Evolutionary conservation across 768 basidiomycete genomes (phyloP).

Genomic region (Amanita jacksonii): DNA sequence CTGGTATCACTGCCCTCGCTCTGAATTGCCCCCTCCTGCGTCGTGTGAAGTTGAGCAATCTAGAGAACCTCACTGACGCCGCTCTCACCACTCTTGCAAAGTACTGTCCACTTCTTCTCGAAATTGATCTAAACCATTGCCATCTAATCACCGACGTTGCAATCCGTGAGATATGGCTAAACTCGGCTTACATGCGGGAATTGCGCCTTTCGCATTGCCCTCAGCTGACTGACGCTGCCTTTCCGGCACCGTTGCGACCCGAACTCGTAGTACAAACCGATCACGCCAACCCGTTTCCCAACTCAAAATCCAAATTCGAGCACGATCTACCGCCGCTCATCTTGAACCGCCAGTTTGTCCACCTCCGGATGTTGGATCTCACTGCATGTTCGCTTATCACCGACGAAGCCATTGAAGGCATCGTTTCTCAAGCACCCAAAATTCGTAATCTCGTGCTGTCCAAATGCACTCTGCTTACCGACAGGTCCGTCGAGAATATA

Average conservation of each 20-base stretch:
- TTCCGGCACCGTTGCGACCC: conserved; percentile 59
- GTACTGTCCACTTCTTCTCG: conserved; percentile 78
- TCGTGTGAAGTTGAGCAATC: conserved; percentile 80
- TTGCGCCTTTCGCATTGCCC: conserved; percentile 76
- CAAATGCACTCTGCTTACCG: conserved; percentile 74
- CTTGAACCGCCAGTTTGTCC: conserved; percentile 58
- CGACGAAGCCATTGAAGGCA: conserved; percentile 76
- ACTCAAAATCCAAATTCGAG: conserved; percentile 23
- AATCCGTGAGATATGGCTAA: conserved; percentile 75
- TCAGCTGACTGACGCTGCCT: conserved; percentile 73
- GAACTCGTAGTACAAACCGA: conserved; percentile 23
- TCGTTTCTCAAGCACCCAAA: conserved; percentile 71
- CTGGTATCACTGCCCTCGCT: conserved; percentile 70
- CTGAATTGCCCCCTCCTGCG: conserved; percentile 66
- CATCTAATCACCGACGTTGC: conserved; percentile 65
- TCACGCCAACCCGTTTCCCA: conserved; percentile 34
- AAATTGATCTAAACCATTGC: conserved; percentile 89
- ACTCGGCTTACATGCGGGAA: conserved; percentile 81
- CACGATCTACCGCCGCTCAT: conserved; percentile 59
- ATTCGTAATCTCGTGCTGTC: conserved; percentile 83
- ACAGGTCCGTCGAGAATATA: conserved; percentile 74
- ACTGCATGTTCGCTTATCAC: conserved; percentile 77
- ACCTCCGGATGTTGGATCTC: conserved; percentile 88
- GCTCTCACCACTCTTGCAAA: conserved; percentile 70
- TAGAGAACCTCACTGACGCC: conserved; percentile 65